Conservation (phyloP, 2,329 filamentous ascomycete species). For the Sporothrix sp. region DNA sequence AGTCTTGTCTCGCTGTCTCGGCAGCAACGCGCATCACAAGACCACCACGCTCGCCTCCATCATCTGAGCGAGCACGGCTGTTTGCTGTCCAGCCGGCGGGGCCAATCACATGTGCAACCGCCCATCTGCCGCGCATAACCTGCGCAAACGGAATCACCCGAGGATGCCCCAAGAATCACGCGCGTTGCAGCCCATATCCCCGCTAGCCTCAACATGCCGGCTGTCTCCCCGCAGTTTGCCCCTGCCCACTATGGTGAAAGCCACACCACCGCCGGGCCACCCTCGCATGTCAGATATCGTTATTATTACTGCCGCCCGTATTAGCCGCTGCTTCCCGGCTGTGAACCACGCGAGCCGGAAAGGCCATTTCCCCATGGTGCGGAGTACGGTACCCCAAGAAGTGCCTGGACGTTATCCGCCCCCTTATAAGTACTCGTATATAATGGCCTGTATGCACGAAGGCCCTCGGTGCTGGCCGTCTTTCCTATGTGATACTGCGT, state of each 20-base stretch:
- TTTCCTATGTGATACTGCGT: no score
- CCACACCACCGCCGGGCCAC: conserved; percentile 1
- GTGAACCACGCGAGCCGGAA: no score
- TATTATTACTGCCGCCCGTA: background rate
- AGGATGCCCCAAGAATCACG: background rate
- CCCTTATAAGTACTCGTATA: no score
- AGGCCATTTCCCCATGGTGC: no score
- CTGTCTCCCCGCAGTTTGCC: background rate
- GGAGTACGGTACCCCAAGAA: no score
- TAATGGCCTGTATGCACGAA: no score
- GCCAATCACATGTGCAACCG: conserved; percentile 10
- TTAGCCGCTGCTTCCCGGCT: background rate
- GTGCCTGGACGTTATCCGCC: no score
- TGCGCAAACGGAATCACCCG: conserved; percentile 9
- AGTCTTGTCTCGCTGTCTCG: no score
- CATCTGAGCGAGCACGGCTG: no score
- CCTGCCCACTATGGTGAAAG: background rate
- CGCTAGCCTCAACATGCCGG: background rate
- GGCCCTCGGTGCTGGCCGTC: no score
- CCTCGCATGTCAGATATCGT: background rate
- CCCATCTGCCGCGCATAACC: background rate
- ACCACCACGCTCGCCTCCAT: no score
- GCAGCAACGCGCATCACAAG: no score
- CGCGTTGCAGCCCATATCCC: background rate
- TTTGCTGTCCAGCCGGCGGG: background rate